Percentiles rank a stretch among this genome's conserved stretches.
These are phyloP conservation scores for Capsicum baccatum DNA, from an alignment of 257 asterid species.

Conservation along the genomic window DNA sequence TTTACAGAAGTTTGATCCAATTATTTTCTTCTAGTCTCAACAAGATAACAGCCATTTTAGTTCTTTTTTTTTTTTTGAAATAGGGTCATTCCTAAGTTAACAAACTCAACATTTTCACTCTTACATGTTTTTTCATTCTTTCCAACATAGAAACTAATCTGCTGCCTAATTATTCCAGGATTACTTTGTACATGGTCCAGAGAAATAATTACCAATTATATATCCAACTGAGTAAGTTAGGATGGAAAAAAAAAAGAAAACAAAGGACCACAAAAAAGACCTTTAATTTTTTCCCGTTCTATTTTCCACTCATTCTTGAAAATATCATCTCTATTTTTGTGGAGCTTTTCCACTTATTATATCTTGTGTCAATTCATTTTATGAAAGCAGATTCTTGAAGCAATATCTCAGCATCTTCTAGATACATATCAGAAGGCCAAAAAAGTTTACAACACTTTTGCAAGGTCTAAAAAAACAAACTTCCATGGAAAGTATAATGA, in stretches of 20 bases:
- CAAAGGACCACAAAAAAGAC: constrained; percentile 34
- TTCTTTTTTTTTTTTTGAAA: background rate
- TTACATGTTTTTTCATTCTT: background rate
- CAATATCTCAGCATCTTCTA: constrained; percentile 44
- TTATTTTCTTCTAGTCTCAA: background rate
- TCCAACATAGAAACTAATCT: background rate
- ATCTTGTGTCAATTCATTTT: constrained; percentile 45
- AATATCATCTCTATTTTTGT: constrained; percentile 20
- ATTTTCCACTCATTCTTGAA: constrained; percentile 14
- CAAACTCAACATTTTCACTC: background rate
- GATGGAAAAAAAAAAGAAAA: background rate
- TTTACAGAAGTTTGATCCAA: background rate
- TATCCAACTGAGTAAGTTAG: constrained; percentile 11
- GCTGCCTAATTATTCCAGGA: background rate
- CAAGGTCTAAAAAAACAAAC: constrained; percentile 41
- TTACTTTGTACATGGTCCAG: background rate
- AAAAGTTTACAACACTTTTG: constrained; percentile 47
- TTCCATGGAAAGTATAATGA: constrained; percentile 66
- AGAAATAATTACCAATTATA: background rate
- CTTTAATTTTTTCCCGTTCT: background rate
- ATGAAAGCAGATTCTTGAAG: constrained; percentile 62
- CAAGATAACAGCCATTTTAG: background rate
- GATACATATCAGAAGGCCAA: constrained; percentile 35
- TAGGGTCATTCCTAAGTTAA: background rate
- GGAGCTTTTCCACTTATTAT: constrained; percentile 31